Evolutionary conservation across 148 eudicot species (phyloP).

Genomic region (Limonium bicolor): DNA sequence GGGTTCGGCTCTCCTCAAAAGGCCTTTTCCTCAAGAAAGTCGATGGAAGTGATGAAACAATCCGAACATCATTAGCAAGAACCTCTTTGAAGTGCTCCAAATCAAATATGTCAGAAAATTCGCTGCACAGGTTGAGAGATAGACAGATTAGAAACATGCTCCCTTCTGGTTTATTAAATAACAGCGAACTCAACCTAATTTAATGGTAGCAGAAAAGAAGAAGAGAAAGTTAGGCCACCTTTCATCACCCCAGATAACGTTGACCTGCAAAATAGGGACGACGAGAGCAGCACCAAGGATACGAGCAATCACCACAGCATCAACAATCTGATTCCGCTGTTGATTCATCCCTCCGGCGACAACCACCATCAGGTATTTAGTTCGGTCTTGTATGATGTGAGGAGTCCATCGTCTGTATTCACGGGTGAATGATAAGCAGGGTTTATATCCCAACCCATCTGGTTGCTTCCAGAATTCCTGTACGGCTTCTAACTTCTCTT

Average conservation of each 20-base stretch:
- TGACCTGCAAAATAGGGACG: constrained; percentile 84
- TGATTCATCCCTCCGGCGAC: constrained; percentile 94
- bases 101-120: constrained; percentile 92
- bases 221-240: constrained; percentile 26
- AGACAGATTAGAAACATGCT: not conserved
- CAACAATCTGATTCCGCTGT: constrained; percentile 97
- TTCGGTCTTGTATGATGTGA: constrained; percentile 30
- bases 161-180: not conserved
- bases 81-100: constrained; percentile 81
- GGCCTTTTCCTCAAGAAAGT: constrained; percentile 83
- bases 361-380: constrained; percentile 65
- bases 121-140: constrained; percentile 62
- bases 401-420: constrained; percentile 23
- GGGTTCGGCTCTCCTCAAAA: constrained; percentile 58
- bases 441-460: constrained; percentile 60
- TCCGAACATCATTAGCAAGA: constrained; percentile 58
- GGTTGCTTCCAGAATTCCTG: constrained; percentile 69
- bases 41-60: constrained; percentile 80
- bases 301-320: constrained; percentile 91
- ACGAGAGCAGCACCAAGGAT: constrained; percentile 89
- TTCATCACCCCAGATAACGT: constrained; percentile 92
- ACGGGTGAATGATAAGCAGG: constrained; percentile 50
- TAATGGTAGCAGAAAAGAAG: not conserved
- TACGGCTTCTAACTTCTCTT: constrained; percentile 7
- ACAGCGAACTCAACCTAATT: not conserved